Conservation (phyloP, 1,284 basidiomycete species). For the Malassezia restricta region DNA sequence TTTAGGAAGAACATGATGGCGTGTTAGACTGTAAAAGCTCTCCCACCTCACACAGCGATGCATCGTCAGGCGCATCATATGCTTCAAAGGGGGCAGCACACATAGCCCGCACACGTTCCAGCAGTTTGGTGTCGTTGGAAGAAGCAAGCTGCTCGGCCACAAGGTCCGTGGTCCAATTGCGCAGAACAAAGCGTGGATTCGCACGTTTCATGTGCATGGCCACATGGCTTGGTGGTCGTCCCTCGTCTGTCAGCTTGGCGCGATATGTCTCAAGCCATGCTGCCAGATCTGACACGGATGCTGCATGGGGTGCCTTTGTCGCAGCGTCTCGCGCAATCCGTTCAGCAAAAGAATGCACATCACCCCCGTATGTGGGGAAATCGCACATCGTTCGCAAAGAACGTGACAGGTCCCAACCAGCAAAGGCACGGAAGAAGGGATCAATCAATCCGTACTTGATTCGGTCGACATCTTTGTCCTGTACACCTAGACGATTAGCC, state of each 20-base stretch:
- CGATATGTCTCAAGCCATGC: constrained; percentile 29
- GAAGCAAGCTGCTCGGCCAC: constrained; percentile 28
- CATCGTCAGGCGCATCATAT: constrained; percentile 51
- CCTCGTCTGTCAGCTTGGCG: constrained; percentile 19
- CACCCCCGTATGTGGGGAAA: constrained; percentile 10
- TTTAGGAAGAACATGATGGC: constrained; percentile 37
- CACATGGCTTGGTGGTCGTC: constrained; percentile 15
- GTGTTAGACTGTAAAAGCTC: constrained; percentile 22
- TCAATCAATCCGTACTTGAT: constrained; percentile 17
- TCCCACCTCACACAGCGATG: constrained; percentile 25
- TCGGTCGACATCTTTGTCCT: constrained; percentile 8
- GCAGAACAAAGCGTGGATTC: constrained; percentile 38
- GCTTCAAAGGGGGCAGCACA: constrained; percentile 30
- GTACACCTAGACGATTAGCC: constrained; percentile 24
- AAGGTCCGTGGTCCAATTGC: constrained; percentile 42
- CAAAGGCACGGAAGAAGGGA: constrained; percentile 18
- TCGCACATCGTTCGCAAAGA: constrained; percentile 26
- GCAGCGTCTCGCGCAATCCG: not conserved
- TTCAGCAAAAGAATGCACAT: not conserved
- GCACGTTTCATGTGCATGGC: constrained; percentile 18
- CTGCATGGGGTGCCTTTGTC: not conserved
- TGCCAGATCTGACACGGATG: constrained; percentile 6
- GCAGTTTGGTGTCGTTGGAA: constrained; percentile 30
- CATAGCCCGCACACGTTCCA: constrained; percentile 32
- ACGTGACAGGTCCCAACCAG: constrained; percentile 27